Conservation (phyloP, 306 rosid genomes). For the Prunus persica region Prunus_persica_NCBIv2 NC_034012.1:4632501-4633000, state of each 20-base stretch:
- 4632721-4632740: not conserved
- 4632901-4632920: constrained; percentile 42
- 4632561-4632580: not conserved
- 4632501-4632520: too few species aligned
- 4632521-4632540: too few species aligned
- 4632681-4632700: not conserved
- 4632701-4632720: not conserved
- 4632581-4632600: too few species aligned
- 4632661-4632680: not conserved
- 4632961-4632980: not conserved
- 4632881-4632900: constrained; percentile 40
- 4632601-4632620: too few species aligned
- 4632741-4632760: not conserved
- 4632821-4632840: constrained; percentile 14
- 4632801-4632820: not conserved
- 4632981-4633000: not conserved
- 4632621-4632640: too few species aligned
- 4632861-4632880: constrained; percentile 31
- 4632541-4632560: not conserved
- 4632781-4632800: constrained; percentile 13
- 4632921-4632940: constrained; percentile 37
- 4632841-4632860: constrained; percentile 19
- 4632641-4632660: not conserved
- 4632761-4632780: not conserved
- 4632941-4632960: not conserved